A percentile compares a stretch with the other conserved stretches of the same genome.
Evolutionary conservation across 176 grass and related monocot genomes (phyloP).

Genomic region (Triticum monococcum): DNA sequence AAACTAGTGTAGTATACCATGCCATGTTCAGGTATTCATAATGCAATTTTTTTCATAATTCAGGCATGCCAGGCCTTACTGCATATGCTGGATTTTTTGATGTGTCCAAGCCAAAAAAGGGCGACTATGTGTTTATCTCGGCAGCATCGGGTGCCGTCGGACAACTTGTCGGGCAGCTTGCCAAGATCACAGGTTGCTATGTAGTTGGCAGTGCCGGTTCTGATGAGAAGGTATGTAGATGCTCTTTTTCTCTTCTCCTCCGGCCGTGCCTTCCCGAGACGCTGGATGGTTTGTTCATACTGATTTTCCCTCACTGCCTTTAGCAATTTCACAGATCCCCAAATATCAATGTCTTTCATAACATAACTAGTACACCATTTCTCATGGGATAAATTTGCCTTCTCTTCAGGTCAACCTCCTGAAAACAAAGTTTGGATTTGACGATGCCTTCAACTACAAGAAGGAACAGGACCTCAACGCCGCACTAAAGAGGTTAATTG

Average conservation of each 20-base stretch:
- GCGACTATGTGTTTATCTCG: not conserved
- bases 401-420: not conserved
- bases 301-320: too few relatives aligned
- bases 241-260: not conserved
- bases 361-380: not conserved
- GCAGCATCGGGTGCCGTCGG: not conserved
- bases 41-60: not conserved
- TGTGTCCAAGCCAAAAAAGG: not conserved
- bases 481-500: not conserved
- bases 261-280: too few relatives aligned
- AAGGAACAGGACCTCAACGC: not conserved
- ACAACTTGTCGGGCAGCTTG: not conserved
- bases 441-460: conserved; percentile 10
- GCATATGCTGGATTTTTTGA: not conserved
- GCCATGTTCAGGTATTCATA: not conserved
- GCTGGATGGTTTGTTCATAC: too few relatives aligned
- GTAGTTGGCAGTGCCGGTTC: not conserved
- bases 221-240: not conserved
- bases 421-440: conserved; percentile 2
- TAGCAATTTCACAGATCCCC: not conserved
- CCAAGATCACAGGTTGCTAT: not conserved
- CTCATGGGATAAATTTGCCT: not conserved
- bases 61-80: not conserved
- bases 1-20: not conserved
- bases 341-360: not conserved